These are phyloP conservation scores for Moesziomyces globuligerus DNA, from an alignment of 1,284 basidiomycete genomes.

Conservation along the genomic window DNA sequence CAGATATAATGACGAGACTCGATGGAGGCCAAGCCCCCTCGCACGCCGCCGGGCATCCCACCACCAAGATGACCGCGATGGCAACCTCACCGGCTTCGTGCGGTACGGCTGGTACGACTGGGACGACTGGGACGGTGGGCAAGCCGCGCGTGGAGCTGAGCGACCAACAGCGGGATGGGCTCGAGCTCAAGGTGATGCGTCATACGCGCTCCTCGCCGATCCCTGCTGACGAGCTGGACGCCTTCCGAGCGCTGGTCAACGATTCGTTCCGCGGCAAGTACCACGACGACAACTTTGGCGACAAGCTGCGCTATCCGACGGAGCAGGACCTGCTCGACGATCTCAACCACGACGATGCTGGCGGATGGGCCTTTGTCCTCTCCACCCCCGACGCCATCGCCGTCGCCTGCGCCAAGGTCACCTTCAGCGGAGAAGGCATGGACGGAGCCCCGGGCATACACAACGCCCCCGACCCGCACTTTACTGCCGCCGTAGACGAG, in stretches of 20 bases:
- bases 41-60: too few relatives aligned
- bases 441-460: constrained; percentile 12
- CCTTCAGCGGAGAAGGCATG: constrained; percentile 19
- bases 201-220: constrained; percentile 4
- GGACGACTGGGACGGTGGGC: background rate
- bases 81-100: too few relatives aligned
- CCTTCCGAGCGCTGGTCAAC: constrained; percentile 9
- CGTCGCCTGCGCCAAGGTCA: constrained; percentile 27
- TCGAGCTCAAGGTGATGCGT: background rate
- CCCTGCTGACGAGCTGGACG: background rate
- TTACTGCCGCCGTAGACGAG: background rate
- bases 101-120: too few relatives aligned
- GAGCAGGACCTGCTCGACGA: constrained; percentile 2
- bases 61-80: too few relatives aligned
- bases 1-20: too few relatives aligned
- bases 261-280: constrained; percentile 10
- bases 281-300: constrained; percentile 20
- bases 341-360: constrained; percentile 8
- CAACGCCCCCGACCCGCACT: constrained; percentile 2
- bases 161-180: background rate
- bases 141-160: constrained; percentile 1
- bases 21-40: too few relatives aligned
- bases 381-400: background rate
- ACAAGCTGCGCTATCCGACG: constrained; percentile 5
- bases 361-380: constrained; percentile 19